Evolutionary conservation across 352 stramenopile species (phyloP).

Genomic region (Globisporangium sylvaticum): DNA sequence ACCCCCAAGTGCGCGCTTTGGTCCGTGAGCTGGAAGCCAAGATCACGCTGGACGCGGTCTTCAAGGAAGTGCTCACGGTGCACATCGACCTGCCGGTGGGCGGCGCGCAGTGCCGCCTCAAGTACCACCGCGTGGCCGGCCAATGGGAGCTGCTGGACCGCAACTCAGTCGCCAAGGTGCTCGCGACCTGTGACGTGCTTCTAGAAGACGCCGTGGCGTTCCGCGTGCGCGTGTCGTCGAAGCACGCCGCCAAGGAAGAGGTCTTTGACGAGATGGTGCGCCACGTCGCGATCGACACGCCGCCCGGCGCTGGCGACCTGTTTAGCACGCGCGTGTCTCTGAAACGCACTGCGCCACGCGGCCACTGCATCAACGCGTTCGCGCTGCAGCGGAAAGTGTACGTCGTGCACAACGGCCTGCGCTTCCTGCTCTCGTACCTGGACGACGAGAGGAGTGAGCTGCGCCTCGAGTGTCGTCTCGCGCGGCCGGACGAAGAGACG

Average conservation of each 20-base stretch:
- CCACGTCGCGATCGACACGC: slow-evolving; percentile 1
- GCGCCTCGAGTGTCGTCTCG: slow-evolving; percentile 1
- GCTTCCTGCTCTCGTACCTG: slow-evolving; percentile 5
- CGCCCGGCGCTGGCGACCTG: background rate
- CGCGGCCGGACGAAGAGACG: background rate
- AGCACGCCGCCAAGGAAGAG: background rate
- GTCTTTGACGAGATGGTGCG: background rate
- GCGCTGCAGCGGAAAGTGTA: slow-evolving; percentile 3
- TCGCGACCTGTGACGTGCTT: slow-evolving; percentile 19
- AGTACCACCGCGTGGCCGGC: slow-evolving; percentile 33
- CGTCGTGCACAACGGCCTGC: background rate
- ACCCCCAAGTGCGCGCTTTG: background rate
- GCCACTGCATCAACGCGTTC: background rate
- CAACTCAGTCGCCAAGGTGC: slow-evolving; percentile 15
- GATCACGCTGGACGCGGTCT: background rate
- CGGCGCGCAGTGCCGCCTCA: slow-evolving; percentile 19
- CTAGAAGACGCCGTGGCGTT: background rate
- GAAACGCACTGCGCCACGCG: background rate
- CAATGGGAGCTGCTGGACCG: slow-evolving; percentile 25
- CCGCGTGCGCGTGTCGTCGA: slow-evolving; percentile 1
- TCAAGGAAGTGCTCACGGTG: slow-evolving; percentile 5
- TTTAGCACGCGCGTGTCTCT: background rate
- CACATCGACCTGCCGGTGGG: background rate
- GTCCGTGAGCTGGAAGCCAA: background rate
- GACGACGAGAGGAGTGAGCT: background rate